Percentiles rank a stretch among this genome's conserved stretches.
Conservation (phyloP, 1,139 yeast genomes). For the Lodderomyces margitis region DNA sequence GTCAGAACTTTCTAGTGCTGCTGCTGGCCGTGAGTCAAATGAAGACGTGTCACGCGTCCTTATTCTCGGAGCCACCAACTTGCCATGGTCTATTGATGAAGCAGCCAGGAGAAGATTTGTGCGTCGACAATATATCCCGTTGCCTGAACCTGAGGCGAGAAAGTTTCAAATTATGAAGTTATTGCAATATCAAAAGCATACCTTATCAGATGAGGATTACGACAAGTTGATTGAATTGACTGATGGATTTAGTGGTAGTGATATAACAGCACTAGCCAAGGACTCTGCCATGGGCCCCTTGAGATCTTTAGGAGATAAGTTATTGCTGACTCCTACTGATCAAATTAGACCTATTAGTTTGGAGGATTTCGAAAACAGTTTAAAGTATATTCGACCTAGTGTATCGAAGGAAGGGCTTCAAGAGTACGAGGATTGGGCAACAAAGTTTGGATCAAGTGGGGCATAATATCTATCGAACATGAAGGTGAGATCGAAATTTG, state of each 20-base stretch:
- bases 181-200: conserved; percentile 72
- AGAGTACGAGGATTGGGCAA: conserved; percentile 86
- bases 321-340: conserved; percentile 81
- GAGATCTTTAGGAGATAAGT: conserved; percentile 83
- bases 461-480: too few relatives aligned
- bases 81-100: conserved; percentile 98
- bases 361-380: conserved; percentile 72
- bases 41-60: conserved; percentile 68
- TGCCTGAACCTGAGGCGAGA: conserved; percentile 87
- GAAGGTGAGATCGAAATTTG: neutral
- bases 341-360: conserved; percentile 78
- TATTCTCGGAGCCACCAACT: conserved; percentile 91
- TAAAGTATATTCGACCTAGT: conserved; percentile 86
- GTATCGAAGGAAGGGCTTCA: conserved; percentile 81
- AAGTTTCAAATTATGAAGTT: conserved; percentile 68
- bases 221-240: conserved; percentile 59
- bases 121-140: conserved; percentile 88
- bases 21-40: conserved; percentile 67
- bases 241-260: conserved; percentile 89
- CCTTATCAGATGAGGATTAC: conserved; percentile 63
- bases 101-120: conserved; percentile 96
- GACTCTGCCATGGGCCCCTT: conserved; percentile 99
- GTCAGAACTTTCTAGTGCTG: conserved; percentile 92
- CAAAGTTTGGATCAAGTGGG: conserved; percentile 86
- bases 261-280: conserved; percentile 90